These are phyloP conservation scores for Coccomyxa sp. DNA, from an alignment of 139 green algal genomes.

Conservation along the genomic window DNA sequence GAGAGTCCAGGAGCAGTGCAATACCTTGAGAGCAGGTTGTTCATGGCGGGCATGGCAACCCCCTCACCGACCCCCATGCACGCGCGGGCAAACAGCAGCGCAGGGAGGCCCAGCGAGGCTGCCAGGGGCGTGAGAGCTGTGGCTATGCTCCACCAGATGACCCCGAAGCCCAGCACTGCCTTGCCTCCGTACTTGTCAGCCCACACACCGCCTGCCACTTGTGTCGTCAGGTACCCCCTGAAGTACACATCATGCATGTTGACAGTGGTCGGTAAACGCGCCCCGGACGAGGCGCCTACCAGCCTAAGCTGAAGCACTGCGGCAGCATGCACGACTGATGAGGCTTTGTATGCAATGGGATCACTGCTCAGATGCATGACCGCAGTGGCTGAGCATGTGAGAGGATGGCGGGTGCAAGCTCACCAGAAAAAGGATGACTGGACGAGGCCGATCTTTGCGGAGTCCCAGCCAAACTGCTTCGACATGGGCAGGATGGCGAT, in stretches of 20 bases:
- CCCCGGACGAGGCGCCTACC: too few species aligned
- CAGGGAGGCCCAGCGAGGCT: constrained; percentile 69
- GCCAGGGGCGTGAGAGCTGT: constrained; percentile 90
- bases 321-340: too few species aligned
- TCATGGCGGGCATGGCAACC: constrained; percentile 98
- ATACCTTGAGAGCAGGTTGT: constrained; percentile 87
- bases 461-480: constrained; percentile 78
- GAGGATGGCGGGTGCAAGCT: not conserved
- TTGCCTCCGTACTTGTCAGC: constrained; percentile 92
- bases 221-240: constrained; percentile 64
- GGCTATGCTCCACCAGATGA: constrained; percentile 93
- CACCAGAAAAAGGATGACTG: constrained; percentile 98
- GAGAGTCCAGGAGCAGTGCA: not conserved
- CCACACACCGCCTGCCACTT: constrained; percentile 89
- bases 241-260: too few species aligned
- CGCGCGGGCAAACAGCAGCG: constrained; percentile 73
- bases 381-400: not conserved
- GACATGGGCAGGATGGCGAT: constrained; percentile 96
- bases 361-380: too few species aligned
- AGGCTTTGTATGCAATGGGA: too few species aligned
- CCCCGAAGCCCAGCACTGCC: constrained; percentile 88
- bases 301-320: too few species aligned
- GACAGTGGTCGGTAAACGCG: too few species aligned
- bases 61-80: constrained; percentile 97
- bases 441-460: constrained; percentile 86